Conservation (phyloP, 1,284 basidiomycete species). For the Sporisorium iseilematis-ciliati region DNA sequence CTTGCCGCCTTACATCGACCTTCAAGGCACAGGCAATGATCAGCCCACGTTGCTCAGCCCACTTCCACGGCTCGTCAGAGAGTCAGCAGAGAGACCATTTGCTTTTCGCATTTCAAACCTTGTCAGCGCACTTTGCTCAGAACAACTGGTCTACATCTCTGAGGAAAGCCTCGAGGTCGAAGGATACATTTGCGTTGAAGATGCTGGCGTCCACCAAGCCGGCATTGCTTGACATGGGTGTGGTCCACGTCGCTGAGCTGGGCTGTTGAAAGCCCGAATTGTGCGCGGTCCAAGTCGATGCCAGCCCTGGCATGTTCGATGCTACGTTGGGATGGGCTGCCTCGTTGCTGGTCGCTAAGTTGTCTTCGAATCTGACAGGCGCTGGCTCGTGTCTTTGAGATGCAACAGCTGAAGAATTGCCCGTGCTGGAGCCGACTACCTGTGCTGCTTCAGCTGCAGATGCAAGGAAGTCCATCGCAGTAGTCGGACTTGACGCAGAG, state of each 20-base stretch:
- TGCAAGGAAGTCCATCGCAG: constrained; percentile 25
- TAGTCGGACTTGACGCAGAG: not conserved
- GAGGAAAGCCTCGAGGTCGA: constrained; percentile 41
- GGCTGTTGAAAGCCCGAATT: not conserved
- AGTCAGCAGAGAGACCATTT: too few species aligned
- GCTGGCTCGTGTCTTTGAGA: not conserved
- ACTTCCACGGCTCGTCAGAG: too few species aligned
- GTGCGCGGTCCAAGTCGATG: not conserved
- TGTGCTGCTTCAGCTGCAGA: constrained; percentile 20
- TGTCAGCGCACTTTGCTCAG: constrained; percentile 1
- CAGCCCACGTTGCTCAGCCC: not conserved
- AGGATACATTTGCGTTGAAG: constrained; percentile 18
- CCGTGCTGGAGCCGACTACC: not conserved
- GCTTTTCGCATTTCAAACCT: too few species aligned
- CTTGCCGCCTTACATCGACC: not conserved
- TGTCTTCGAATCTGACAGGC: not conserved
- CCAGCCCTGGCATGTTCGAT: not conserved
- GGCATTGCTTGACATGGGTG: constrained; percentile 3
- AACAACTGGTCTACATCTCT: constrained; percentile 41
- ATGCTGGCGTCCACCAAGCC: constrained; percentile 7
- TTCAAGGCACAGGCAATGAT: too few species aligned
- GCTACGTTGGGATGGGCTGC: not conserved
- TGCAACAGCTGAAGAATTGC: too few species aligned
- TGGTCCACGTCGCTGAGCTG: not conserved
- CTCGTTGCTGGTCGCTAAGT: not conserved